Evolutionary conservation across 2,329 filamentous ascomycete genomes (phyloP), one percentile per base, ranked within the genome.

Genomic region (Alternaria arbusti): DNA sequence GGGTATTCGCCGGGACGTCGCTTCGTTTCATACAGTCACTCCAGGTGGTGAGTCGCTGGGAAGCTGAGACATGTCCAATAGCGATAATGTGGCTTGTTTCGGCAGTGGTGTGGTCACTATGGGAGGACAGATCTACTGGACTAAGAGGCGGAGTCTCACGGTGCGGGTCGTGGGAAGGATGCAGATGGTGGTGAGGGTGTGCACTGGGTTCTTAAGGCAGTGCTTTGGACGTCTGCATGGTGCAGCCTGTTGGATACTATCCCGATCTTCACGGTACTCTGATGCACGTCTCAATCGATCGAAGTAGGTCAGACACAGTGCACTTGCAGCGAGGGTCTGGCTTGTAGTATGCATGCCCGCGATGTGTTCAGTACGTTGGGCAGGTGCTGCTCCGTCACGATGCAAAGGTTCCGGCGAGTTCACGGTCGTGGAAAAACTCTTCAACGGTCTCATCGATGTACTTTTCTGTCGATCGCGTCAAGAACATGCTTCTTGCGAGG

Each of bases 371-470:
- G 12, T 22, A 51, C 17, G 28, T 51, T 51, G 49, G 49, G 28
- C 1, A 36, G 47, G 17, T 26, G 17, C 30, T 51, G 20, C 17
- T 51, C 47, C 12, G 26, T 22, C 47, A 22, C 26, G 4, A 32
- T 20, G n/a, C 47, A 51, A 6, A 32, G 49, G 28, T 0, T 3
- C 30, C 49, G 49, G 49, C 49, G 47, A 51, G 26, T 51, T 32
- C n/a, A 23, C 26, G 17, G 49, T 32, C 49, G 36, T 9, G 20
- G 13, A 54, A 59, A 59, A 56, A 49, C 15, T 47, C 23, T 13
- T 56, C 58, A 56, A 54, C 46, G 40, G 52, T 25, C 23, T 57
- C 44, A 50, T 28, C n/a, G 45, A 22, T n/a, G 46, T 30, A 32
- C 7, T 50, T 54, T 45, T 32, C 36, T 23, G 32, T 26, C 25